These are phyloP conservation scores for Fusarium begoniae DNA, from an alignment of 2,329 filamentous ascomycete species.

Conservation along the genomic window DNA sequence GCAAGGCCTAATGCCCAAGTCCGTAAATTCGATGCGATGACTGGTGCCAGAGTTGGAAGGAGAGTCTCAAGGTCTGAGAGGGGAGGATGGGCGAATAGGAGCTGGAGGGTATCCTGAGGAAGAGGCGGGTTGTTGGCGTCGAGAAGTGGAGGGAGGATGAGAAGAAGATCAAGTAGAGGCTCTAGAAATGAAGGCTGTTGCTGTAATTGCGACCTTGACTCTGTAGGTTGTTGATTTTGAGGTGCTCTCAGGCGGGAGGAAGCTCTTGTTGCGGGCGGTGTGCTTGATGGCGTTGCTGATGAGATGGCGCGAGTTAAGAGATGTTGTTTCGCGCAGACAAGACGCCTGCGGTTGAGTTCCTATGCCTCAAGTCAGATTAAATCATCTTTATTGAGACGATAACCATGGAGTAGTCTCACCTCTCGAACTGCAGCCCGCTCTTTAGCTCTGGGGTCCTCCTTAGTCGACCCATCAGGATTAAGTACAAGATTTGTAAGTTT, in stretches of 20 bases:
- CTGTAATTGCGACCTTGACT: slow-evolving; percentile 33
- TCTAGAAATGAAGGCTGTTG: slow-evolving; percentile 47
- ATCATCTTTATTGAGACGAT: not conserved
- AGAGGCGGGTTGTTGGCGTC: slow-evolving; percentile 48
- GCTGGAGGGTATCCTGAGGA: slow-evolving; percentile 47
- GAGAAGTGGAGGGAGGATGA: slow-evolving; percentile 63
- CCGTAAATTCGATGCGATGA: slow-evolving; percentile 62
- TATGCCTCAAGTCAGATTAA: slow-evolving; percentile 35
- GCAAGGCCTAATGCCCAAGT: slow-evolving; percentile 58
- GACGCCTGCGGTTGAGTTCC: slow-evolving; percentile 61
- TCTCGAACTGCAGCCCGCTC: slow-evolving; percentile 60
- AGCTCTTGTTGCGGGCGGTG: slow-evolving; percentile 33
- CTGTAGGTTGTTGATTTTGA: slow-evolving; percentile 28
- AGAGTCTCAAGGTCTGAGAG: slow-evolving; percentile 58
- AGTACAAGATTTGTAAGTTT: slow-evolving; percentile 64
- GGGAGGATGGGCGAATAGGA: slow-evolving; percentile 61
- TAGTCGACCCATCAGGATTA: slow-evolving; percentile 67
- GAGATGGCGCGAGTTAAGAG: slow-evolving; percentile 62
- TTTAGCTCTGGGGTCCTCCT: slow-evolving; percentile 58
- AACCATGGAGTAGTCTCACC: slow-evolving; percentile 48
- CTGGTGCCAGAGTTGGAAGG: slow-evolving; percentile 57
- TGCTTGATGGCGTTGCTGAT: slow-evolving; percentile 50
- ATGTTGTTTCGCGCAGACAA: slow-evolving; percentile 59
- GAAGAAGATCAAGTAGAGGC: slow-evolving; percentile 62
- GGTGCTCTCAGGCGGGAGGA: slow-evolving; percentile 41